Conservation (phyloP, 768 basidiomycete genomes). For the Termitomyces sp. region DNA sequence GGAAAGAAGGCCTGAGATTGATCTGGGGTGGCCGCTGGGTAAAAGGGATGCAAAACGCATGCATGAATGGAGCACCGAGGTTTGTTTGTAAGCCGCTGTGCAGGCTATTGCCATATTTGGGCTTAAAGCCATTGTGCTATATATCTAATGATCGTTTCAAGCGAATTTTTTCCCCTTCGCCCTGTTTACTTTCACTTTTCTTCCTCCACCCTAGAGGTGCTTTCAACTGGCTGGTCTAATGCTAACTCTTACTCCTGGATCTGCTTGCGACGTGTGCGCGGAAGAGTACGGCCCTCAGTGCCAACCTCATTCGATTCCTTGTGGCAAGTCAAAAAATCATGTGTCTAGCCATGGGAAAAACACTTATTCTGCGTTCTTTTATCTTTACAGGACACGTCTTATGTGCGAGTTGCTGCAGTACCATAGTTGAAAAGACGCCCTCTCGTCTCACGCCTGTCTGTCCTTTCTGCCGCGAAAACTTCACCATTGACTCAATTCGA, state of each 20-base stretch:
- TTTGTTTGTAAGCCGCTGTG: constrained; percentile 23
- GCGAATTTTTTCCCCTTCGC: constrained; percentile 45
- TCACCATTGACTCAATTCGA: constrained; percentile 62
- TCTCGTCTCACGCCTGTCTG: constrained; percentile 68
- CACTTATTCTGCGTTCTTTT: constrained; percentile 22
- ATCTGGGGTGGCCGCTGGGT: constrained; percentile 9
- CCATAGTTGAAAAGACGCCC: constrained; percentile 78
- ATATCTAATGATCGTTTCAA: constrained; percentile 42
- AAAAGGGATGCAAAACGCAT: constrained; percentile 18
- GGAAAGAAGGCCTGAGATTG: constrained; percentile 14
- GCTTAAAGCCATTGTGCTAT: constrained; percentile 40
- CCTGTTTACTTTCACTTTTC: constrained; percentile 34
- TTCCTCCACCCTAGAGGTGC: constrained; percentile 38
- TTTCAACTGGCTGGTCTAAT: constrained; percentile 49
- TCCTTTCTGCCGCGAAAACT: constrained; percentile 82
- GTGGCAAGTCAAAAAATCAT: constrained; percentile 49
- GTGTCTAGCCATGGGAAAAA: constrained; percentile 15
- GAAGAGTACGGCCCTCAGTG: constrained; percentile 78
- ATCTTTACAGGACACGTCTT: constrained; percentile 67
- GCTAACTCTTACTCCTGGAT: constrained; percentile 80
- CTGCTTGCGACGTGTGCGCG: constrained; percentile 87
- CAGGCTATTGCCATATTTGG: constrained; percentile 23
- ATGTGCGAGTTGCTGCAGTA: constrained; percentile 73
- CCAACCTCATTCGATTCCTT: constrained; percentile 77
- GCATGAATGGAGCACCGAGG: constrained; percentile 16